These are phyloP conservation scores for Dactylellina sp. DNA, from an alignment of 2,329 filamentous ascomycete species.

Conservation along the genomic window DNA sequence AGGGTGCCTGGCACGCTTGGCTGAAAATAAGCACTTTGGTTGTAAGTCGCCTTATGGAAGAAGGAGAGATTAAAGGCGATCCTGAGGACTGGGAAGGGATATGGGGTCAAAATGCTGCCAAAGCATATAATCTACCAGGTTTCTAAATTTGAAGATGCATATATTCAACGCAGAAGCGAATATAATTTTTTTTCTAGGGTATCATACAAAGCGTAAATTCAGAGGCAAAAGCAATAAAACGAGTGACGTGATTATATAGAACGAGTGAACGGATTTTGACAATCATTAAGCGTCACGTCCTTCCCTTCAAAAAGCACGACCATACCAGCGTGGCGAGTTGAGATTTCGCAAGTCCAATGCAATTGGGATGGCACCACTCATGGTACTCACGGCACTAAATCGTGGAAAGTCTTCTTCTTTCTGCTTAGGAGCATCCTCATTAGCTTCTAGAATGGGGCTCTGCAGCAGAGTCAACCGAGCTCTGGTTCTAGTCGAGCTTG, in stretches of 20 bases:
- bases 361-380: slow-evolving; percentile 53
- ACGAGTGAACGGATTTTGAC: neutral
- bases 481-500: slow-evolving; percentile 15
- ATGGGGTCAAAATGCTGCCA: slow-evolving; percentile 39
- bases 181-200: slow-evolving; percentile 39
- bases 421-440: slow-evolving; percentile 1
- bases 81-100: slow-evolving; percentile 39
- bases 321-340: slow-evolving; percentile 47
- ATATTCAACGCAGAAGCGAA: neutral
- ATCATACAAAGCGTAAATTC: slow-evolving; percentile 28
- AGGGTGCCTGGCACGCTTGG: slow-evolving; percentile 42
- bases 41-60: slow-evolving; percentile 7
- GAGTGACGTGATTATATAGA: slow-evolving; percentile 3
- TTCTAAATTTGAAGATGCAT: neutral
- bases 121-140: slow-evolving; percentile 18
- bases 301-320: slow-evolving; percentile 35
- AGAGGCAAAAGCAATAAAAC: slow-evolving; percentile 1
- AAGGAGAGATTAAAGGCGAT: slow-evolving; percentile 15
- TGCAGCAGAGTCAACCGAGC: slow-evolving; percentile 7
- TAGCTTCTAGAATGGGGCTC: slow-evolving; percentile 19
- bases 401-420: slow-evolving; percentile 30
- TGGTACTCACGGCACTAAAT: slow-evolving; percentile 24
- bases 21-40: slow-evolving; percentile 17
- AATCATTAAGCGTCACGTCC: neutral
- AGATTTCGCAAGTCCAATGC: slow-evolving; percentile 47